A percentile compares a stretch with the other conserved stretches of the same genome.
phyloP scores from a whole-genome alignment of 2,329 filamentous ascomycete species.

The Fonsecaea nubica region DNA sequence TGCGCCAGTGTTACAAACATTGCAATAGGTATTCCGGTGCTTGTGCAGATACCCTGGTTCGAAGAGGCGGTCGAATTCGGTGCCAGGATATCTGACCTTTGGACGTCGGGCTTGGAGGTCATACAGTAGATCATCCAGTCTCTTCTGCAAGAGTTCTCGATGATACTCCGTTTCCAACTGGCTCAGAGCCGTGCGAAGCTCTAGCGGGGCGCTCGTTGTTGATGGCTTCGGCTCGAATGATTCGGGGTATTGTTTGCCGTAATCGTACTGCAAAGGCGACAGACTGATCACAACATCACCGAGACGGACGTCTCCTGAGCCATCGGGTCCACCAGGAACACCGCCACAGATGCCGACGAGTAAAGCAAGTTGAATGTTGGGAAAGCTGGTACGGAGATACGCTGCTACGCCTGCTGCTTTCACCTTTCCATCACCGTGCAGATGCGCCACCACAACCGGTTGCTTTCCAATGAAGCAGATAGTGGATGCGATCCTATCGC shows the following conservation, averaged over 20 bases:
- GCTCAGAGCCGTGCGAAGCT: conserved; percentile 38
- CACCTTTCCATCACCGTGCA: conserved; percentile 44
- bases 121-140: not conserved
- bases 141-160: not conserved
- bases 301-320: conserved; percentile 23
- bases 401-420: conserved; percentile 39
- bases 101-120: not conserved
- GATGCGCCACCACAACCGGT: conserved; percentile 43
- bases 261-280: conserved; percentile 42
- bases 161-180: conserved; percentile 29
- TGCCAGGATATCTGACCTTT: conserved; percentile 7
- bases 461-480: conserved; percentile 42
- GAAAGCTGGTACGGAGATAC: conserved; percentile 47
- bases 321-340: conserved; percentile 39
- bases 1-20: not conserved
- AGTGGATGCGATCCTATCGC: conserved; percentile 44
- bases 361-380: conserved; percentile 45
- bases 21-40: conserved; percentile 4
- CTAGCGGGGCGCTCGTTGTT: conserved; percentile 34
- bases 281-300: conserved; percentile 38
- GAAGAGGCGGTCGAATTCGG: conserved; percentile 4
- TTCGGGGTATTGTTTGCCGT: conserved; percentile 41
- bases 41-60: conserved; percentile 10
- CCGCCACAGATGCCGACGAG: conserved; percentile 54
- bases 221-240: conserved; percentile 38